Base-by-base conservation (phyloP, 2,329 filamentous ascomycete genomes). In the Penicillium brasilianum region DNA sequence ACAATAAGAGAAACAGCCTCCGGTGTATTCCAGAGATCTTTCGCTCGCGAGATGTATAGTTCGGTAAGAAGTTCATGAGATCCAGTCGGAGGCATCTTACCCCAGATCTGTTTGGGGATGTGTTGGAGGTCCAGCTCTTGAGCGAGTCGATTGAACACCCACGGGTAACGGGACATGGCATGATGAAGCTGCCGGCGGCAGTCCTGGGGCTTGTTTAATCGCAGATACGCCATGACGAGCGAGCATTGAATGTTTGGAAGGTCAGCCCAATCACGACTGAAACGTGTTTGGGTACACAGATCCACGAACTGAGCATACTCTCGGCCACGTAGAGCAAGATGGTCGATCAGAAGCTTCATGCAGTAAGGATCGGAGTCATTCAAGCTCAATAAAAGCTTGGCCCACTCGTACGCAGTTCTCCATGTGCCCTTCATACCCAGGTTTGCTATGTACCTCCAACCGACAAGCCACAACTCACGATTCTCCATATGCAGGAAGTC, bases 351-450 rank as follows among this genome's bases (percentile, higher is more conserved):
- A 58, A 97, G 85, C 62, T 88, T 84, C 71, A 97, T 86, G 50
- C 87, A 91, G 71, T 97, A 97, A 0, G 93, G 93, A 72, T 99
- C 95, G 4, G 83, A 80, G 3, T 88, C 87, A 67, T 93, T 87
- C 60, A 98, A 78, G 60, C 88, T 86, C 32, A 96, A 83, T 10
- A 97, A 81, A 6, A 98, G 79, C 78, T 95, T 97, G 7, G 91
- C 86, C 93, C 95, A 99, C 76, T 98, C 95, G 51, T 96, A 87
- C 0, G 93, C 92, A 0, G 95, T 98, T 50, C 93, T 86, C 83
- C 92, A 97, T 1, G 94, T 97, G n/a, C 93, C 93, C 69, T 96
- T 94, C 78, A 92, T 88, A 16, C 92, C 85, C 22, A 99, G 82
- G 66, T 92, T 95, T 68, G 86, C 87, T 69, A 98, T 89, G 71